Base-by-base conservation (phyloP, 768 basidiomycete genomes). In the Melanogaster broomeanus region DNA sequence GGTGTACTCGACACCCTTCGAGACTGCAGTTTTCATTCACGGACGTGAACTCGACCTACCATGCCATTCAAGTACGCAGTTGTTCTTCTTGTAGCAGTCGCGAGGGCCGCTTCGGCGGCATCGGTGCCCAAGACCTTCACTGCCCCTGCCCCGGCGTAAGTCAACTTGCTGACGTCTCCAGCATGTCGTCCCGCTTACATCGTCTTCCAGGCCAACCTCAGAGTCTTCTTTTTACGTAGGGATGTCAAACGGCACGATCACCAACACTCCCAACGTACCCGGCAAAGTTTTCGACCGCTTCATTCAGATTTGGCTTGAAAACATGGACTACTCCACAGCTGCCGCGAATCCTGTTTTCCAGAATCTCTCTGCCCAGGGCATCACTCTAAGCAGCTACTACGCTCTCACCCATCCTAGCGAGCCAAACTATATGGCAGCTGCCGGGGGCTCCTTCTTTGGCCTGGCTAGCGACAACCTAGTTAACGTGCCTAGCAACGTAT, bases 261-360 rank as follows among this genome's bases (percentile, higher is more conserved):
- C 69, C 28, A 75, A 75, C 55, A 19, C 59, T 1, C 61, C 69
- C 12, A 30, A 67, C 39, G 77, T 80, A 4, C 35, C 67, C 1
- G 80, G 80, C 34, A 65, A 68, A 46, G 68, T 65, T 18, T 81
- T 79, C 52, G 71, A 79, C 53, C 70, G 79, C 6, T 74, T 82
- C 67, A 73, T 77, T 53, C 62, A 77, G 58, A 81, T 85, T 49
- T 85, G 80, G 80, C 69, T 87, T 33, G 84, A 85, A 62, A 86
- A 85, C 64, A 84, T 80, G 15, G 77, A 85, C 58, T 87, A 70
- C 52, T 62, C 55, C 9, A 59, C 58, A 48, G 71, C 66, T 49
- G 61, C 38, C 7, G 51, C 59, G 15, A 49, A 55, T 55, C 44
- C 67, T 15, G 63, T 63, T 15, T 72, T 77, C 42, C 55, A 56